Conservation (phyloP, 2,329 filamentous ascomycete genomes). For the Madurella fahalii region DNA sequence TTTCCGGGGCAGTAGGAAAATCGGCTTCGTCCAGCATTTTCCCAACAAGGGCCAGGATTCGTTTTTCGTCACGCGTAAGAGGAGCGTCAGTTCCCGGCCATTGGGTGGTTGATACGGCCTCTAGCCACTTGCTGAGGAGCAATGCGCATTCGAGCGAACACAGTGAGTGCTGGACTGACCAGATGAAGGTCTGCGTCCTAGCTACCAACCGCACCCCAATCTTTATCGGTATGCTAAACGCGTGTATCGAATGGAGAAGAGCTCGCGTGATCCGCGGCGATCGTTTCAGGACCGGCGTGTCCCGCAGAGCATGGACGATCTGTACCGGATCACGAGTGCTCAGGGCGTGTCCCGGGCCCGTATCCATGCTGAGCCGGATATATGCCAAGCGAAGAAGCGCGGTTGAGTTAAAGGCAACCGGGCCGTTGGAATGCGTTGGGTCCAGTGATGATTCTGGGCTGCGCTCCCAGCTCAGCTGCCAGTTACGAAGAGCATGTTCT, state of each 20-base stretch:
- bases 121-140: conserved; percentile 42
- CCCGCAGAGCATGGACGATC: conserved; percentile 42
- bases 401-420: conserved; percentile 47
- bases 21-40: conserved; percentile 20
- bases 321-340: conserved; percentile 43
- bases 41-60: conserved; percentile 13
- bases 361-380: conserved; percentile 35
- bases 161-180: conserved; percentile 52
- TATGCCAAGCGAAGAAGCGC: conserved; percentile 31
- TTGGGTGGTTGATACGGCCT: conserved; percentile 3
- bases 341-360: conserved; percentile 43
- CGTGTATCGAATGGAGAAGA: conserved; percentile 49
- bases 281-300: conserved; percentile 38
- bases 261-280: conserved; percentile 46
- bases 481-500: conserved; percentile 44
- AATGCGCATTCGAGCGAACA: conserved; percentile 51
- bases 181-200: conserved; percentile 49
- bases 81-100: neutral
- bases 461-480: conserved; percentile 50
- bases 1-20: conserved; percentile 9
- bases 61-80: conserved; percentile 9
- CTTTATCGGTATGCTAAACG: conserved; percentile 50
- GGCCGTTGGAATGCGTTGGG: conserved; percentile 48
- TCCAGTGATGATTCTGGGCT: conserved; percentile 51
- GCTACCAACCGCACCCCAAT: conserved; percentile 51